phyloP scores from a whole-genome alignment of 2,329 filamentous ascomycete species.

The Fusarium sp. region DNA sequence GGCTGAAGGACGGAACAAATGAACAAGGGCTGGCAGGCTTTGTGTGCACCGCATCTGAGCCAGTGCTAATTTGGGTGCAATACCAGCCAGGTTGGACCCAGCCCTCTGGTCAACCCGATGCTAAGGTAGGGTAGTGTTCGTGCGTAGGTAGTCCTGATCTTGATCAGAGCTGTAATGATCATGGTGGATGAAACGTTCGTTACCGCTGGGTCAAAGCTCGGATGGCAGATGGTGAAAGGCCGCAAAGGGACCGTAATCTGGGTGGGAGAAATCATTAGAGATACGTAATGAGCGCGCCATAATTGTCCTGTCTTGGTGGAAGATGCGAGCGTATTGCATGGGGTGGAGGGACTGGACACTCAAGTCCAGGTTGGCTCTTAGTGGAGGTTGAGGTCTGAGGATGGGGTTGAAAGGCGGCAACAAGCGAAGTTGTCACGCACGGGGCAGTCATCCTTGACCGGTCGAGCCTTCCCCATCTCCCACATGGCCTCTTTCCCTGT shows the following conservation, averaged over 20 bases:
- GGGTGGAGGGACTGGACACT: constrained; percentile 4
- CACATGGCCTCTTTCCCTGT: constrained; percentile 26
- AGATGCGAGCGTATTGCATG: constrained; percentile 36
- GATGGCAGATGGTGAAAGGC: constrained; percentile 20
- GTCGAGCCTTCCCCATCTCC: constrained; percentile 25
- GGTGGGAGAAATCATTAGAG: background rate
- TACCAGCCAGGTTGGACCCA: constrained; percentile 17
- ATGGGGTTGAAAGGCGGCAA: constrained; percentile 29
- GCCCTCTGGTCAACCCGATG: constrained; percentile 25
- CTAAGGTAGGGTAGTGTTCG: constrained; percentile 7
- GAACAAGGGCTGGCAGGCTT: constrained; percentile 19
- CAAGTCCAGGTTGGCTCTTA: constrained; percentile 10
- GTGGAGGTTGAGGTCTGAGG: constrained; percentile 5
- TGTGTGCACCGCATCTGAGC: constrained; percentile 19
- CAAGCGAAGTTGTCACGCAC: constrained; percentile 42
- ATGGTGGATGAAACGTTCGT: constrained; percentile 18
- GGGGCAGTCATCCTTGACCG: constrained; percentile 34
- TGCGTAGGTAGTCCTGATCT: constrained; percentile 4
- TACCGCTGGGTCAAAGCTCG: constrained; percentile 20
- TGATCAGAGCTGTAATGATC: constrained; percentile 10
- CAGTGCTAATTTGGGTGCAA: background rate
- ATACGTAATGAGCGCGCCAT: constrained; percentile 18
- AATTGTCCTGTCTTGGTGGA: constrained; percentile 28
- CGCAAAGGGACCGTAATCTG: constrained; percentile 7
- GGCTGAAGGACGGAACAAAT: constrained; percentile 21